Evolutionary conservation across 257 asterid species (phyloP).

Genomic region (Fraxinus pennsylvanica): DNA sequence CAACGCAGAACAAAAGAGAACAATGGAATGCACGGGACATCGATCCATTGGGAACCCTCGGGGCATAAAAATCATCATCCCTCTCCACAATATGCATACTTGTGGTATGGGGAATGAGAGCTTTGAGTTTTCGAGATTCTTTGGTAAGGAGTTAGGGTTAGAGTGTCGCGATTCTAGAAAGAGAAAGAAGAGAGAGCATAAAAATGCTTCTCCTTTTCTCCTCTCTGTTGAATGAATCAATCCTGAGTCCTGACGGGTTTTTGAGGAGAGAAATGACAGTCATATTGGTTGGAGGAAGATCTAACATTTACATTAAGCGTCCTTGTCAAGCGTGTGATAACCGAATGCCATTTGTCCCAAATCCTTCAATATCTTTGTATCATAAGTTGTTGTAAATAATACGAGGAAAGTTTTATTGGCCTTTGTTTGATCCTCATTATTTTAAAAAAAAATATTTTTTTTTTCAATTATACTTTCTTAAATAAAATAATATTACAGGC

Average conservation of each 20-base stretch:
- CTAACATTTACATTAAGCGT: slow-evolving; percentile 17
- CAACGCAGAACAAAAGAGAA: background rate
- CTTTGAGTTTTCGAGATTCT: slow-evolving; percentile 17
- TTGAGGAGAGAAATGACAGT: slow-evolving; percentile 18
- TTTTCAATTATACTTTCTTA: no score
- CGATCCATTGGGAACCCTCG: slow-evolving; percentile 42
- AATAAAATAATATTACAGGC: no score
- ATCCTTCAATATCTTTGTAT: background rate
- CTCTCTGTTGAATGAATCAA: background rate
- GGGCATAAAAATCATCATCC: slow-evolving; percentile 32
- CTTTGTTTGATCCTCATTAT: no score
- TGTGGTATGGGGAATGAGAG: background rate
- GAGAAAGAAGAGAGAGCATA: background rate
- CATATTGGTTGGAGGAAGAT: slow-evolving; percentile 25
- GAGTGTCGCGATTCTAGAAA: slow-evolving; percentile 40
- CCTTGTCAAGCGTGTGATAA: no score
- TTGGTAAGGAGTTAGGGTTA: slow-evolving; percentile 34
- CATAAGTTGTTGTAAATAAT: no score
- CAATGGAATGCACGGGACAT: slow-evolving; percentile 21
- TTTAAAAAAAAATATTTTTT: no score
- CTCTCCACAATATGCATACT: slow-evolving; percentile 36
- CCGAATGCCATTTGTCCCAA: background rate
- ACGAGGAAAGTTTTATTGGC: no score
- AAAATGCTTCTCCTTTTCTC: slow-evolving; percentile 17
- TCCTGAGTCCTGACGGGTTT: background rate